Evolutionary conservation across 495 filamentous ascomycete genomes (phyloP).

Genomic region (Trichoderma asperelloides): DNA sequence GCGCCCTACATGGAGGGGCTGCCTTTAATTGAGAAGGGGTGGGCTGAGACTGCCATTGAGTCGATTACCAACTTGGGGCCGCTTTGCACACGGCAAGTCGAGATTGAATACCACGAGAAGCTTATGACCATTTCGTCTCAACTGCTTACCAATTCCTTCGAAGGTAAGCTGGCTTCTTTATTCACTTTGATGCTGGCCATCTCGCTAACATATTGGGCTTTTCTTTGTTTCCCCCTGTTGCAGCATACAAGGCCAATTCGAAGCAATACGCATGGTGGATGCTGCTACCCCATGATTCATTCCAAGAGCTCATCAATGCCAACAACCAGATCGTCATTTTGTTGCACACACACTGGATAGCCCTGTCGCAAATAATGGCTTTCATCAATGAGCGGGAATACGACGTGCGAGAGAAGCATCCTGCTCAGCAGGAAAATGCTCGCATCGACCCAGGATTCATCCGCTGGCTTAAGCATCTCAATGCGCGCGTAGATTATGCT

Average conservation of each 20-base stretch:
- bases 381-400: slow-evolving; percentile 31
- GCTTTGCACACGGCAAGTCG: slow-evolving; percentile 24
- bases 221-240: not conserved
- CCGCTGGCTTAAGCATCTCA: slow-evolving; percentile 35
- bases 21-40: slow-evolving; percentile 24
- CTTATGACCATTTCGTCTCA: slow-evolving; percentile 25
- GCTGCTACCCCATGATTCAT: slow-evolving; percentile 42
- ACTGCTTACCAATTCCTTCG: slow-evolving; percentile 24
- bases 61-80: slow-evolving; percentile 27
- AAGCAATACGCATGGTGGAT: slow-evolving; percentile 40
- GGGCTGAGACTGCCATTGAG: slow-evolving; percentile 27
- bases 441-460: slow-evolving; percentile 22
- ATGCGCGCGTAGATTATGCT: slow-evolving; percentile 28
- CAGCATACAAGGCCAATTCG: slow-evolving; percentile 30
- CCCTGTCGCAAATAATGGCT: slow-evolving; percentile 48
- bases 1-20: slow-evolving; percentile 26
- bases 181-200: not conserved
- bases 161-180: slow-evolving; percentile 13
- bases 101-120: slow-evolving; percentile 25
- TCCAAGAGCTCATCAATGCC: slow-evolving; percentile 43
- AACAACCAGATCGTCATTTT: slow-evolving; percentile 38
- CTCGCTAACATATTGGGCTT: not conserved
- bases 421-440: not conserved
- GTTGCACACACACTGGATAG: slow-evolving; percentile 51
- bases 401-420: slow-evolving; percentile 14